phyloP scores from a whole-genome alignment of 306 rosid species.

The barrel medic (Medicago truncatula) region DNA sequence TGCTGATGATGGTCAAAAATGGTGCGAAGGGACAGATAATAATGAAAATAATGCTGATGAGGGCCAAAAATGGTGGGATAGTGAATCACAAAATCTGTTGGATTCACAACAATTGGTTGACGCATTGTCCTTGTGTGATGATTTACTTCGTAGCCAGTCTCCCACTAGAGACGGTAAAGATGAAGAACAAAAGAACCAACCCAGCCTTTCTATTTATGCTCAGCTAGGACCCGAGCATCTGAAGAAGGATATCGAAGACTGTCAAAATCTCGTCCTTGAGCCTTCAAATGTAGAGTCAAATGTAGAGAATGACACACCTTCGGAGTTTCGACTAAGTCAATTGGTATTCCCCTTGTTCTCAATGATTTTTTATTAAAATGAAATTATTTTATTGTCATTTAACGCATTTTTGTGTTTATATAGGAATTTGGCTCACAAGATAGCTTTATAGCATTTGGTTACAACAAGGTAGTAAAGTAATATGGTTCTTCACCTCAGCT shows the following conservation, averaged over 20 bases:
- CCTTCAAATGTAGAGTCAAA: slow-evolving; percentile 42
- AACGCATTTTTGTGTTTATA: slow-evolving; percentile 38
- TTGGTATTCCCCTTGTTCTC: slow-evolving; percentile 52
- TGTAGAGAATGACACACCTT: slow-evolving; percentile 67
- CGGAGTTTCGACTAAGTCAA: slow-evolving; percentile 84
- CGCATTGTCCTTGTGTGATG: slow-evolving; percentile 71
- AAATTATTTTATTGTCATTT: background rate
- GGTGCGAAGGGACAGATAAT: slow-evolving; percentile 57
- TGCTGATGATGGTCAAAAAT: slow-evolving; percentile 64
- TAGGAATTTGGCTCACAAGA: slow-evolving; percentile 81
- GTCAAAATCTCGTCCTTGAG: slow-evolving; percentile 68
- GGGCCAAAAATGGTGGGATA: slow-evolving; percentile 82
- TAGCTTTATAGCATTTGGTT: slow-evolving; percentile 65
- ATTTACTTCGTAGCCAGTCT: slow-evolving; percentile 82
- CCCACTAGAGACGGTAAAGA: slow-evolving; percentile 48
- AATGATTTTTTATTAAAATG: background rate
- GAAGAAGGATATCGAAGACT: slow-evolving; percentile 82
- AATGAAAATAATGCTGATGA: slow-evolving; percentile 57
- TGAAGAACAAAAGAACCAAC: slow-evolving; percentile 48
- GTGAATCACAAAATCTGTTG: slow-evolving; percentile 80
- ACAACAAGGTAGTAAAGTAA: slow-evolving; percentile 51
- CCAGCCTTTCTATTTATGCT: slow-evolving; percentile 67
- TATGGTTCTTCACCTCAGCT: slow-evolving; percentile 29
- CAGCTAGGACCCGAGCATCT: slow-evolving; percentile 71
- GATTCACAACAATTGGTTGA: slow-evolving; percentile 86